Percentiles rank a stretch among this genome's conserved stretches.
These are phyloP conservation scores for Colletotrichum salicis DNA, from an alignment of 2,329 filamentous ascomycete species.

Conservation along the genomic window DNA sequence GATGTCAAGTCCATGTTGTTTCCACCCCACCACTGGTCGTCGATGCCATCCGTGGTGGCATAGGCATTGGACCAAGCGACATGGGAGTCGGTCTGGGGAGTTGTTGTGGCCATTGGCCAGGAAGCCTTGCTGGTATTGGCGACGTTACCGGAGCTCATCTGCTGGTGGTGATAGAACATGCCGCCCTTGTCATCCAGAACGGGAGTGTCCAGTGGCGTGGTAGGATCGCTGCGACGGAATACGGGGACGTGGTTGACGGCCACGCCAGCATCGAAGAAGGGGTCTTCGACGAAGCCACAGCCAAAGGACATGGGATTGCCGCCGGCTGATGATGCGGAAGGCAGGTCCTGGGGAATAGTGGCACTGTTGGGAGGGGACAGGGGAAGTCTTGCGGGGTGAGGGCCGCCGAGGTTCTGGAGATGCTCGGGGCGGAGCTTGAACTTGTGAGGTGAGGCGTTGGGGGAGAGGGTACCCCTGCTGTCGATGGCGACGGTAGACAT, in stretches of 20 bases:
- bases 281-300: slow-evolving; percentile 51
- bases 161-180: slow-evolving; percentile 40
- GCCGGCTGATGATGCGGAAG: slow-evolving; percentile 20
- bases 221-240: slow-evolving; percentile 45
- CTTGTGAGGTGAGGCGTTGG: slow-evolving; percentile 42
- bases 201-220: slow-evolving; percentile 53
- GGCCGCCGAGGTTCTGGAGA: slow-evolving; percentile 23
- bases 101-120: slow-evolving; percentile 39
- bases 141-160: slow-evolving; percentile 34
- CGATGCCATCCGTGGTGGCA: slow-evolving; percentile 24
- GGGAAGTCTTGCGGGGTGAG: slow-evolving; percentile 38
- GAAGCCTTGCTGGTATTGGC: slow-evolving; percentile 38
- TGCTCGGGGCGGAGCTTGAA: slow-evolving; percentile 45
- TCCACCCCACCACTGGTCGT: slow-evolving; percentile 46
- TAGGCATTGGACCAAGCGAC: slow-evolving; percentile 35
- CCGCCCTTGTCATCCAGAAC: slow-evolving; percentile 45
- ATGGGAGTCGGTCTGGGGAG: slow-evolving; percentile 26
- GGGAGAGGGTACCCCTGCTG: slow-evolving; percentile 31
- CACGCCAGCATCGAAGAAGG: slow-evolving; percentile 46
- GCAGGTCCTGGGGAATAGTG: slow-evolving; percentile 40
- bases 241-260: slow-evolving; percentile 41
- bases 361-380: slow-evolving; percentile 40
- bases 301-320: slow-evolving; percentile 43
- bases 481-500: slow-evolving; percentile 36
- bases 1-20: slow-evolving; percentile 43